Evolutionary conservation across 768 basidiomycete species (phyloP).

Genomic region (Psilocybe sp.): DNA sequence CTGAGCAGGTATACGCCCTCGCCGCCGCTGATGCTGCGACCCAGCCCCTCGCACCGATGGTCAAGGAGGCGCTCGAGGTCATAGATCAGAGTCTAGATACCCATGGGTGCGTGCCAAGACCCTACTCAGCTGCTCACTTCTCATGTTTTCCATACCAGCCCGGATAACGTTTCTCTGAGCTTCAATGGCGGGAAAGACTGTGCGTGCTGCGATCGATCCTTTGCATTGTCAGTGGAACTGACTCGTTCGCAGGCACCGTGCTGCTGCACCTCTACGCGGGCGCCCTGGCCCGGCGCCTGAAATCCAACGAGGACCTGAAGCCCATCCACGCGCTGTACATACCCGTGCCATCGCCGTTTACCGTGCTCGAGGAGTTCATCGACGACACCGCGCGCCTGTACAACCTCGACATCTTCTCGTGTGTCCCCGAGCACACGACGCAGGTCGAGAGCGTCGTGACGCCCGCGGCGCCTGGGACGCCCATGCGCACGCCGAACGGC

Average conservation of each 20-base stretch:
- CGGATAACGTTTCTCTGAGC: conserved; percentile 76
- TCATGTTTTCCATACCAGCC: conserved; percentile 44
- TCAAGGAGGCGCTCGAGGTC: conserved; percentile 79
- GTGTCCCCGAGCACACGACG: conserved; percentile 40
- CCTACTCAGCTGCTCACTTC: conserved; percentile 12
- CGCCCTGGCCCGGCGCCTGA: conserved; percentile 50
- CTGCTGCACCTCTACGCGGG: conserved; percentile 86
- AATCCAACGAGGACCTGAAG: conserved; percentile 30
- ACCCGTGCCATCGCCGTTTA: conserved; percentile 86
- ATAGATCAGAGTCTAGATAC: conserved; percentile 75
- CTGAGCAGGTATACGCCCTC: conserved; percentile 59
- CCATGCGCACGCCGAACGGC: conserved; percentile 15
- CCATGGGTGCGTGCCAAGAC: conserved; percentile 67
- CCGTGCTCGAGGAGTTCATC: conserved; percentile 82
- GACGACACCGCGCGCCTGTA: conserved; percentile 58
- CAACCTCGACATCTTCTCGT: conserved; percentile 70
- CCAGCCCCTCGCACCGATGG: conserved; percentile 53
- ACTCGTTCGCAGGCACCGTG: conserved; percentile 71
- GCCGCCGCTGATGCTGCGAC: conserved; percentile 42
- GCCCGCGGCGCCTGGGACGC: conserved; percentile 27
- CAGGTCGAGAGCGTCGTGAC: conserved; percentile 49
- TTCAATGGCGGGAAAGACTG: conserved; percentile 99
- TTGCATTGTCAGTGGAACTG: conserved; percentile 1
- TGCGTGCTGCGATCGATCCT: conserved; percentile 37
- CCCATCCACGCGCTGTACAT: conserved; percentile 80